phyloP scores from a whole-genome alignment of 148 eudicot species.

The Silene latifolia region DNA sequence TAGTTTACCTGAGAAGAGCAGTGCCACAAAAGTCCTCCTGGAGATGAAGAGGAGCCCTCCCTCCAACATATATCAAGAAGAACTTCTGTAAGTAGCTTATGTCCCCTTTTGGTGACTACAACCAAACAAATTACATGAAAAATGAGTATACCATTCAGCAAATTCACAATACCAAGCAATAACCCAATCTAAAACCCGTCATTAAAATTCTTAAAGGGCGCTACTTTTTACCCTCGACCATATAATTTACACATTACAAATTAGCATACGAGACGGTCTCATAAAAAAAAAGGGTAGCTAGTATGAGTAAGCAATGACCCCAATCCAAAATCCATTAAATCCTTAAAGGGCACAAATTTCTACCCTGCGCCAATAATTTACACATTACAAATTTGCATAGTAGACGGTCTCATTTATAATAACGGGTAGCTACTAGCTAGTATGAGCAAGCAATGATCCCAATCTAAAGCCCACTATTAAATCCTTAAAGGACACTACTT shows the following conservation, averaged over 20 bases:
- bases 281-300: not conserved
- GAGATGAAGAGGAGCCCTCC: slow-evolving; percentile 84
- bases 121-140: slow-evolving; percentile 1
- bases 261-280: not conserved
- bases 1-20: slow-evolving; percentile 71
- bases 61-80: slow-evolving; percentile 94
- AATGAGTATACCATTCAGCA: not conserved
- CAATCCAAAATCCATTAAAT: not conserved
- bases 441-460: no score
- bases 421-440: no score
- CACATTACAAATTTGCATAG: no score
- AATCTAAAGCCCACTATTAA: no score
- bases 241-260: not conserved
- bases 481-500: no score
- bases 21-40: slow-evolving; percentile 99
- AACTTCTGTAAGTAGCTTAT: slow-evolving; percentile 93
- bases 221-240: not conserved
- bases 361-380: no score
- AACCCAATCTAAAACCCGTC: not conserved
- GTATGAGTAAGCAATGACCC: not conserved
- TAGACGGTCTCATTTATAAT: no score
- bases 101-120: slow-evolving; percentile 98
- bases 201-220: not conserved
- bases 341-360: no score
- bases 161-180: not conserved